A percentile compares a stretch with the other conserved stretches of the same genome.
Evolutionary conservation across 441 rosid species (phyloP).

Genomic region (Iberis amara): DNA sequence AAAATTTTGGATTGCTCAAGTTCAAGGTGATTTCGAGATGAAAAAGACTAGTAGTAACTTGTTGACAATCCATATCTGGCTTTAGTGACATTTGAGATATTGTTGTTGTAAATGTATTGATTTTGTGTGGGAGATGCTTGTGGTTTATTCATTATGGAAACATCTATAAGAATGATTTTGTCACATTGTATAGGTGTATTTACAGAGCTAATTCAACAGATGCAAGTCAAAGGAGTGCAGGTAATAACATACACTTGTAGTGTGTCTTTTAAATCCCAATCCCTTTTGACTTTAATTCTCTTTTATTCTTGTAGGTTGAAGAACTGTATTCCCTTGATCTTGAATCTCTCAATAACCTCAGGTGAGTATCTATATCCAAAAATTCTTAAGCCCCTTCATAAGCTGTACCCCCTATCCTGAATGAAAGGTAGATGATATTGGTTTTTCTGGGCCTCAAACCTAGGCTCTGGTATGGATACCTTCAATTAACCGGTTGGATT

Average conservation of each 20-base stretch:
- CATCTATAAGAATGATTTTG: not conserved
- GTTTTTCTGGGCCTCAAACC: not conserved
- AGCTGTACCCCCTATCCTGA: no score
- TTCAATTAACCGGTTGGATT: not conserved
- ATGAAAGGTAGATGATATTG: not conserved
- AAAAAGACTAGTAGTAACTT: not conserved
- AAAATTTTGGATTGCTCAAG: no score
- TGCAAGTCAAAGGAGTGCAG: slow-evolving; percentile 96
- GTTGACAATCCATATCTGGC: no score
- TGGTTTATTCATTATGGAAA: not conserved
- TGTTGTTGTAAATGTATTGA: not conserved
- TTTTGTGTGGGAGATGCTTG: not conserved
- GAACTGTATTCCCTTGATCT: slow-evolving; percentile 88
- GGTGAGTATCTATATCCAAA: slow-evolving; percentile 36
- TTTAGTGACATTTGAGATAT: slow-evolving; percentile 3
- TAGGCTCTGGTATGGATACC: no score
- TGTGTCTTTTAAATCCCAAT: not conserved
- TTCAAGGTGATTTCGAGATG: not conserved
- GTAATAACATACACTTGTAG: slow-evolving; percentile 31
- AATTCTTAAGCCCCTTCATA: no score
- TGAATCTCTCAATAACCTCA: slow-evolving; percentile 77
- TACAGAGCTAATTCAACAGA: slow-evolving; percentile 94
- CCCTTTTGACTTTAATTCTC: not conserved
- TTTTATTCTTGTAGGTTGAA: slow-evolving; percentile 61
- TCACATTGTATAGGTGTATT: slow-evolving; percentile 52